phyloP scores from a whole-genome alignment of 2,329 filamentous ascomycete genomes.

The Hortaea werneckii region DNA sequence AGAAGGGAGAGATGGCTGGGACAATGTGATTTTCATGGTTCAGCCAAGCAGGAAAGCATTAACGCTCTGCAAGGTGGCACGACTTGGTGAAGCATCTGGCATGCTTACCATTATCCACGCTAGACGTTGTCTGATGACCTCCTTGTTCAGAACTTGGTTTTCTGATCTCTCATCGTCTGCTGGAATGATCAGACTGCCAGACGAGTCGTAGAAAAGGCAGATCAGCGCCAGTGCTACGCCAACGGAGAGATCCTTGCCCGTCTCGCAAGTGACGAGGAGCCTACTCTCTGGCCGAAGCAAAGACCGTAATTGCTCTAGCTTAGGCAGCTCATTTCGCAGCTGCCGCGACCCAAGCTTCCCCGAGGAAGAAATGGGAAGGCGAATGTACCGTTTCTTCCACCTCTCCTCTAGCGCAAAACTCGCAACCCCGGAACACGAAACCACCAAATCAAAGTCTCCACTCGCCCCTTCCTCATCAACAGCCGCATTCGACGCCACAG shows the following conservation, averaged over 20 bases:
- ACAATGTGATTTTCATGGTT: not conserved
- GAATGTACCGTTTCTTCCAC: conserved; percentile 39
- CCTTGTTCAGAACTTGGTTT: conserved; percentile 52
- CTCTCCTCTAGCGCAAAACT: conserved; percentile 17
- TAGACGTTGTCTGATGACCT: conserved; percentile 63
- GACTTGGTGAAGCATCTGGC: conserved; percentile 71
- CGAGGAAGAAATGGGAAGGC: conserved; percentile 55
- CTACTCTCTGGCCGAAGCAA: conserved; percentile 5
- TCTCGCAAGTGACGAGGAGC: conserved; percentile 58
- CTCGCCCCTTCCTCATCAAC: conserved; percentile 26
- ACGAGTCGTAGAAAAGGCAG: conserved; percentile 60
- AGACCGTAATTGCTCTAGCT: conserved; percentile 32
- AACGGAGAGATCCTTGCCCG: conserved; percentile 69
- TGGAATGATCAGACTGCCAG: conserved; percentile 36
- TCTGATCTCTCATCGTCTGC: not conserved
- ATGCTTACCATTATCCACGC: conserved; percentile 73
- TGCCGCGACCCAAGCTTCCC: conserved; percentile 75
- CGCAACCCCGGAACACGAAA: conserved; percentile 36
- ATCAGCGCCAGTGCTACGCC: conserved; percentile 66
- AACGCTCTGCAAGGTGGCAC: conserved; percentile 79
- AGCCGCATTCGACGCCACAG: conserved; percentile 30
- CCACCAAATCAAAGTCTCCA: conserved; percentile 27
- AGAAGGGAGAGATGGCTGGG: no score
- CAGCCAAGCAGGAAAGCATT: conserved; percentile 73
- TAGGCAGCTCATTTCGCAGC: conserved; percentile 59